Conservation (phyloP, 148 eudicot genomes). For the Chenopodium suecicum region DNA sequence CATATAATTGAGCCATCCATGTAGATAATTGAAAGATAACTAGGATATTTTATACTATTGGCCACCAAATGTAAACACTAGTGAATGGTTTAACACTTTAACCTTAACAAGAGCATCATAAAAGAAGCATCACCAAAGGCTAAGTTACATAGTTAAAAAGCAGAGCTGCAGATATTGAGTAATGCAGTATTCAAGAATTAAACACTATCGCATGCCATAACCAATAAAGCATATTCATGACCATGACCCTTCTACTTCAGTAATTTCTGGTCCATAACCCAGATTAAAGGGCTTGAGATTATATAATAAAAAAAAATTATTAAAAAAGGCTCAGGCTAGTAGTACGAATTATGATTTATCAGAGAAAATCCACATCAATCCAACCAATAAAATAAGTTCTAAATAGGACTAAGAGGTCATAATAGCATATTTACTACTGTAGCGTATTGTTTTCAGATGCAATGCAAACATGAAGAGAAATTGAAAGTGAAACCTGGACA, state of each 20-base stretch:
- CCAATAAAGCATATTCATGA: background rate
- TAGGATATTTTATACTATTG: too few species aligned
- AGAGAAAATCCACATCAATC: background rate
- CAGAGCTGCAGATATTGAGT: background rate
- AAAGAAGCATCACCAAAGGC: background rate
- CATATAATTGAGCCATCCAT: too few species aligned
- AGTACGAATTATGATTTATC: background rate
- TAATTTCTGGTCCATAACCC: background rate
- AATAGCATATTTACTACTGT: too few species aligned
- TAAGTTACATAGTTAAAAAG: background rate
- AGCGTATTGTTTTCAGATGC: background rate
- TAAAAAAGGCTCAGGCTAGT: background rate
- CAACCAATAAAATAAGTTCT: background rate
- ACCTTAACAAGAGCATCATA: background rate
- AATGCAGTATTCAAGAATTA: background rate
- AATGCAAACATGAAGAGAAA: background rate
- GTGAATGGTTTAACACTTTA: background rate
- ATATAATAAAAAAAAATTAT: too few species aligned
- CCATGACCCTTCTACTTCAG: background rate
- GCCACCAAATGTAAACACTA: background rate
- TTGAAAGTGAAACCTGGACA: slow-evolving; percentile 44
- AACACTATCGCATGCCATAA: background rate
- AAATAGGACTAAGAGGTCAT: too few species aligned
- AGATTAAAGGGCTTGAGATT: background rate
- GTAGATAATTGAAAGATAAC: too few species aligned